Base-by-base conservation (phyloP, 1,284 basidiomycete species). In the Trichosporon coremiiforme region DNA sequence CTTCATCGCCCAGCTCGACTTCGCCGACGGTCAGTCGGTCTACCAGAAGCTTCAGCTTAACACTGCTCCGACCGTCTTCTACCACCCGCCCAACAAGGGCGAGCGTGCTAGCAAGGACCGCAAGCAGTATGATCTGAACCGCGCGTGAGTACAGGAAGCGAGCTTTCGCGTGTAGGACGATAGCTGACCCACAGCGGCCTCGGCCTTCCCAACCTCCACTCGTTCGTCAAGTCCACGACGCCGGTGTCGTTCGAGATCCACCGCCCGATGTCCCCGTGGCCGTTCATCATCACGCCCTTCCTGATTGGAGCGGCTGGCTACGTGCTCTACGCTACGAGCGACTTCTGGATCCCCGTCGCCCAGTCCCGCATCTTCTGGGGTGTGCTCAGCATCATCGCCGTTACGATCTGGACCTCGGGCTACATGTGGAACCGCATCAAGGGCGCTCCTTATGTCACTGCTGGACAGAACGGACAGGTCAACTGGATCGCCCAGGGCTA, bases 401-500 rank as follows among this genome's bases (percentile, higher is more conserved):
- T 90, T 47, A 86, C 95, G 38, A 84, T 93, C 76, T 95, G 96
- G 90, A 95, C 90, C 10, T 89, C 90, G 8, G 95, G 95, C 3
- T 92, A 91, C 86, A 99, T 99, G 97, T 99, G 97, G 86, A 94
- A 93, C 76, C 90, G 90, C 73, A 99, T 99, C 78, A 90, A 96
- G 73, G 87, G 87, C 64, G 88, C 89, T 69, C 95, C 95, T 1
- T 94, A 89, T 78, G 86, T 87, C 66, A 89, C 88, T 45, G 74
- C 75, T 12, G 79, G 77, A 3, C 75, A 74, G 0, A 75, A 80
- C 35, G 85, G 89, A 84, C 78, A 89, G 31, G 74, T 90, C 22
- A 87, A 86, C 72, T 95, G 94, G 90, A 91, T 98, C 78, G 92
- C 93, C 9, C 87, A 85, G 9, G 95, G 96, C 1, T 98, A 91